Base-by-base conservation (phyloP, 1,284 basidiomycete species). In the Xerocomus nothofagi region DNA sequence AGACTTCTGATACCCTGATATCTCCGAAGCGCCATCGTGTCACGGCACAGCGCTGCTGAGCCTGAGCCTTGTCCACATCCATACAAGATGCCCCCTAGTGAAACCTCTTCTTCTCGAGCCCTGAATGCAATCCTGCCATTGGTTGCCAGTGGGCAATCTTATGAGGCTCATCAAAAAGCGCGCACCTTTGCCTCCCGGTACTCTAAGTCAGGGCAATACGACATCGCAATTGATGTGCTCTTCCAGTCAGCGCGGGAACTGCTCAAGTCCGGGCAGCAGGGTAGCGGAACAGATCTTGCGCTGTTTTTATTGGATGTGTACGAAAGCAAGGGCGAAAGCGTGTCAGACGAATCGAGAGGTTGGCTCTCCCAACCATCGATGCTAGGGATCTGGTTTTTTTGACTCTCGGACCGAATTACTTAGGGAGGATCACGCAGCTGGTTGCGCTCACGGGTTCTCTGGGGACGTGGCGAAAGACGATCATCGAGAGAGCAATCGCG, bases 91-190 rank as follows among this genome's bases (percentile, higher is more conserved):
- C 55, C 66, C 9, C 15, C 62, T n/a, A 44, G 60, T 39, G 59
- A 64, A 39, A 53, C 57, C 18, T 80, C 85, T 15, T 80, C 81
- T 33, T 71, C 79, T 33, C 78, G 80, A 51, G 89, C 88, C 39
- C 73, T 91, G 17, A 81, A 81, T 56, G 87, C 86, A 5, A 91
- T 91, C 54, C 70, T 91, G 29, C 88, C 88, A 18, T 78, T 87
- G 41, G 85, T 93, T 48, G 68, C 78, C 12, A 74, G 76, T 17
- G 80, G 86, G 14, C 76, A 86, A 53, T 80, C 88, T 4, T 96
- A 97, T 70, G 90, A 91, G 60, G 93, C 93, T 0, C 94, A 97
- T 61, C 93, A 97, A 69, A 96, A 96, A 72, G 90, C 93, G 23
- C 84, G 94, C 27, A 97, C 94, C 23, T 95, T 94, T 56, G 92